Conservation (phyloP, 352 stramenopile genomes). For the Pythium pyrilobum region DNA sequence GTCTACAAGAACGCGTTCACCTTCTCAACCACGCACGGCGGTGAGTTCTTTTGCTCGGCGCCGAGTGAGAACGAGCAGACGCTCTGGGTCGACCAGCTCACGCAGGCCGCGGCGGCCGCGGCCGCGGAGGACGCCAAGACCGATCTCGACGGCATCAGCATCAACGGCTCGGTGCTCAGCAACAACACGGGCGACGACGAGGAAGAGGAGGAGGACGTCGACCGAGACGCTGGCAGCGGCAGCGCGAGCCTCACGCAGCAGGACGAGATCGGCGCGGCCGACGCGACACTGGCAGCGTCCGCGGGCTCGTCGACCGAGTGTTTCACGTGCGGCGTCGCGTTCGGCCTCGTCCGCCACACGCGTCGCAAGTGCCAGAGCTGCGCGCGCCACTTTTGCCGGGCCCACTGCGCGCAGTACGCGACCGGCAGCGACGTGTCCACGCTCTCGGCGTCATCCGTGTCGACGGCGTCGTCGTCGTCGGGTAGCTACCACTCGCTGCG, state of each 20-base stretch:
- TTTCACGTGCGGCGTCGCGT: constrained; percentile 20
- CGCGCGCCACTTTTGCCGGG: constrained; percentile 21
- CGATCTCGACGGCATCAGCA: neutral
- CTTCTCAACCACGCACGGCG: constrained; percentile 19
- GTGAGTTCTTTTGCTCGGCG: constrained; percentile 29
- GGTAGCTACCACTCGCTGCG: no score
- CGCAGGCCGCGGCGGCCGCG: neutral
- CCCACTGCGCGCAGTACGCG: constrained; percentile 23
- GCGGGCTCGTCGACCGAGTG: constrained; percentile 1
- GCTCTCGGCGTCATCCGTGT: neutral
- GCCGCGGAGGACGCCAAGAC: neutral
- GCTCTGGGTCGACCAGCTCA: constrained; percentile 25
- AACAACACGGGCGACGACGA: constrained; percentile 3
- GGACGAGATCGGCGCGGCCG: neutral
- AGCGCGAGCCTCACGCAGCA: neutral
- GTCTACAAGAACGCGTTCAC: constrained; percentile 29
- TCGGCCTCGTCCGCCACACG: constrained; percentile 14
- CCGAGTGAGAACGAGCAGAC: constrained; percentile 17
- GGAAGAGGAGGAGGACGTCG: neutral
- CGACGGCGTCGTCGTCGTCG: neutral
- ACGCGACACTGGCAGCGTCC: neutral
- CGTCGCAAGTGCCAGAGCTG: constrained; percentile 23
- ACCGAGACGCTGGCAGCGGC: neutral
- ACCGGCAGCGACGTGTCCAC: neutral
- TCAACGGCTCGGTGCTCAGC: neutral